Percentiles rank a stretch among this genome's conserved stretches.
These are phyloP conservation scores for Fusarium albosuccineum DNA, from an alignment of 2,329 filamentous ascomycete genomes.

Conservation along the genomic window DNA sequence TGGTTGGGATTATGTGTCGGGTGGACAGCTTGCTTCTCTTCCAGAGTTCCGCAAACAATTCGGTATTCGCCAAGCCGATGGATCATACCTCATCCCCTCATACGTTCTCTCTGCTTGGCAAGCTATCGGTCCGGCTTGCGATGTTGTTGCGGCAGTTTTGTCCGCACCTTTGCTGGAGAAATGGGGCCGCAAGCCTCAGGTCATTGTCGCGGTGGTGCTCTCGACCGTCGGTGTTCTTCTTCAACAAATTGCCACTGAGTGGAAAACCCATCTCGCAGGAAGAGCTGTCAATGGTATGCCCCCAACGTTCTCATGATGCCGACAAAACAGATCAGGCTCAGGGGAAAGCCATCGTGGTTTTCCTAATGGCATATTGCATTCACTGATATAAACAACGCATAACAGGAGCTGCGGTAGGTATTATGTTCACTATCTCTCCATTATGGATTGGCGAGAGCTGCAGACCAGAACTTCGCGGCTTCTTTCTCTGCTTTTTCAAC, in stretches of 20 bases:
- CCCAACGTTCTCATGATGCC: too few relatives aligned
- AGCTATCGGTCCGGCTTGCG: constrained; percentile 47
- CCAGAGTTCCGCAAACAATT: constrained; percentile 47
- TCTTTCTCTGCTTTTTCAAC: constrained; percentile 55
- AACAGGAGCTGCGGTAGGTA: constrained; percentile 49
- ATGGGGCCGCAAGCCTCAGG: constrained; percentile 49
- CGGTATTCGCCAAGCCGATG: constrained; percentile 42
- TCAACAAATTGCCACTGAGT: constrained; percentile 47
- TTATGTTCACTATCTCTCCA: constrained; percentile 53
- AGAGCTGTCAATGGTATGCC: constrained; percentile 43
- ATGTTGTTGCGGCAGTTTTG: constrained; percentile 46
- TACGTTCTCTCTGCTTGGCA: constrained; percentile 48
- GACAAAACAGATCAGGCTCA: too few relatives aligned
- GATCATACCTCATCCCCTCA: constrained; percentile 48
- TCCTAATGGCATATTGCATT: too few relatives aligned
- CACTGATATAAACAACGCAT: too few relatives aligned
- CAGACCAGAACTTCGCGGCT: constrained; percentile 53
- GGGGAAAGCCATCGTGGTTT: too few relatives aligned
- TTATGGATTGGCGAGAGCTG: constrained; percentile 55
- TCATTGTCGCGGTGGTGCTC: constrained; percentile 43
- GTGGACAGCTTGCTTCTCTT: constrained; percentile 49
- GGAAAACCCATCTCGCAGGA: constrained; percentile 47
- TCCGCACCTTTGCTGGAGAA: constrained; percentile 49
- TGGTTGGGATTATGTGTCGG: constrained; percentile 49
- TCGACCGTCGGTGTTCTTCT: constrained; percentile 48